These are phyloP conservation scores for Candida tunisiensis DNA, from an alignment of 1,139 yeast species.

Conservation along the genomic window DNA sequence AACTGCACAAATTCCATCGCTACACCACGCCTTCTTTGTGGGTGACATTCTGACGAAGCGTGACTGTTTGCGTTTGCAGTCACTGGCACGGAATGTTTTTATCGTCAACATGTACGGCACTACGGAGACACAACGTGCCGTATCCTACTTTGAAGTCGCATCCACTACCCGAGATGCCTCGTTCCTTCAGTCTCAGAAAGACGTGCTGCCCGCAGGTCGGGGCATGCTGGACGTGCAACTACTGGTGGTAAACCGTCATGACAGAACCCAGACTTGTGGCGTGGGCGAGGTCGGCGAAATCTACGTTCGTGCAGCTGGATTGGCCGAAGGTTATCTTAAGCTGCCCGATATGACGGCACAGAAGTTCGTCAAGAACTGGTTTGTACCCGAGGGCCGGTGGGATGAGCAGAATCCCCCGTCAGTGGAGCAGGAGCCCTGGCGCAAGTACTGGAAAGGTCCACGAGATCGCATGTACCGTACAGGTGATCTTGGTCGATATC, in stretches of 20 bases:
- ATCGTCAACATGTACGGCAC: conserved; percentile 99
- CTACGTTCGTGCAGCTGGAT: conserved; percentile 94
- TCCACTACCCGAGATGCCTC: conserved; percentile 52
- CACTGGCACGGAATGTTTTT: conserved; percentile 73
- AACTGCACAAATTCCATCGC: conserved; percentile 63
- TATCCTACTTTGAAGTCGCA: conserved; percentile 79
- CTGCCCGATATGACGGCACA: conserved; percentile 76
- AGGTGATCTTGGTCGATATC: conserved; percentile 91
- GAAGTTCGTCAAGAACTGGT: conserved; percentile 88
- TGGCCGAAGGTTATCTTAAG: conserved; percentile 90
- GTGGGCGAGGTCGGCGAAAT: conserved; percentile 98
- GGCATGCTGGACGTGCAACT: conserved; percentile 95
- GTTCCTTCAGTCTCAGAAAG: conserved; percentile 73
- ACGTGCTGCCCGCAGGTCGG: conserved; percentile 95
- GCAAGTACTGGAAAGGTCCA: conserved; percentile 78
- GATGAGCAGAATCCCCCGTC: conserved; percentile 29
- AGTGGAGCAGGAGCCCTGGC: conserved; percentile 40
- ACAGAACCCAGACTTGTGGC: conserved; percentile 81
- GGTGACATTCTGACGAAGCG: conserved; percentile 96
- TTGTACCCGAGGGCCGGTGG: conserved; percentile 47
- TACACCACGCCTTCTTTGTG: conserved; percentile 95
- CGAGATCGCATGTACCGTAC: conserved; percentile 92
- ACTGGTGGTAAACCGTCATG: conserved; percentile 82
- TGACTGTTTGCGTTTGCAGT: conserved; percentile 84
- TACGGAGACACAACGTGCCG: conserved; percentile 97